Conservation (phyloP, 2,329 filamentous ascomycete genomes). For the Fusarium albidum region DNA sequence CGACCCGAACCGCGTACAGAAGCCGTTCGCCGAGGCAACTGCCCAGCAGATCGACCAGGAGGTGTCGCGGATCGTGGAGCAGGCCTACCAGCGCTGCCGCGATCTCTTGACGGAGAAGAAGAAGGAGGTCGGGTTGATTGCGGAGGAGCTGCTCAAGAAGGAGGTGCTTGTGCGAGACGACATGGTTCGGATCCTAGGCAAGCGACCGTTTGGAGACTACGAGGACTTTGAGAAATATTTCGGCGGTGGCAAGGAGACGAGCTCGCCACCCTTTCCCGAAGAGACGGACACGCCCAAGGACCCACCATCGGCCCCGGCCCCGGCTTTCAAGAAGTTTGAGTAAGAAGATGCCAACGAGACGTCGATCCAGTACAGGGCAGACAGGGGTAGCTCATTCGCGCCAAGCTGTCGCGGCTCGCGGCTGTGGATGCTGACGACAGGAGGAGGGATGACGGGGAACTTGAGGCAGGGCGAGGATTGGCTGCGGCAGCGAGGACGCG, state of each 20-base stretch:
- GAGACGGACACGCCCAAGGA: conserved; percentile 52
- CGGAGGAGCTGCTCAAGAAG: conserved; percentile 91
- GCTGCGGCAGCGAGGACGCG: conserved; percentile 23
- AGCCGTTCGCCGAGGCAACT: conserved; percentile 95
- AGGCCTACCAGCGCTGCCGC: conserved; percentile 91
- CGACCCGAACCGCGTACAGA: conserved; percentile 82
- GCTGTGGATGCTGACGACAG: conserved; percentile 1
- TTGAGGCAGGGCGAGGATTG: conserved; percentile 33
- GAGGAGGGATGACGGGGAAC: conserved; percentile 32
- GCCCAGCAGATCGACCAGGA: conserved; percentile 92
- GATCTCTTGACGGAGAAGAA: conserved; percentile 86
- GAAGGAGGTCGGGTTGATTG: conserved; percentile 85
- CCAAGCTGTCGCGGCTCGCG: conserved; percentile 3
- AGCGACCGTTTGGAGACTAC: conserved; percentile 80
- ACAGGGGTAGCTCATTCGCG: neutral
- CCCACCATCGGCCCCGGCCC: conserved; percentile 46
- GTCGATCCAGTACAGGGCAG: conserved; percentile 6
- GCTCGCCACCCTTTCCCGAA: conserved; percentile 63
- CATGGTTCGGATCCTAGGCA: conserved; percentile 86
- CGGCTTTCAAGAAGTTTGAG: conserved; percentile 47
- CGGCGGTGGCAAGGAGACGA: conserved; percentile 64
- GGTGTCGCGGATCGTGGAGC: conserved; percentile 88
- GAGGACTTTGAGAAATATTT: conserved; percentile 98
- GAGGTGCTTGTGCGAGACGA: conserved; percentile 93
- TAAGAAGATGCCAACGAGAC: conserved; percentile 26